Evolutionary conservation across 2,329 filamentous ascomycete species (phyloP), one percentile per base, ranked within the genome.

Genomic region (Fusarium longipes): DNA sequence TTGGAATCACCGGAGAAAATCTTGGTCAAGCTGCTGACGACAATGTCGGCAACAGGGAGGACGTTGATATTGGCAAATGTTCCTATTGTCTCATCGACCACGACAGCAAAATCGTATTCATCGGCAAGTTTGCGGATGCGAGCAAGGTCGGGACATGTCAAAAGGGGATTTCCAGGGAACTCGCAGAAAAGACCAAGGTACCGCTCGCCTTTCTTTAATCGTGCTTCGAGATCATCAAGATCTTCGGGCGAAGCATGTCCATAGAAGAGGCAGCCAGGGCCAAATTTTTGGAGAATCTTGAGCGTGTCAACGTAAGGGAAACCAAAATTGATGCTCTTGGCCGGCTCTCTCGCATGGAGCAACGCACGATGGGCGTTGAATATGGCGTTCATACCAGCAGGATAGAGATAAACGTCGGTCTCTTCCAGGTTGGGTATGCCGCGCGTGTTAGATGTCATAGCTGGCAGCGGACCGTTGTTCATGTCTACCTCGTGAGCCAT

Each of bases 1-100:
- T 99, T 98, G 77, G 93, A 96, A 79, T 97, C 96, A 49, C 96
- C 96, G 56, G 93, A 97, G 81, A 99, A 99, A 53, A 98, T 91
- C 78, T 99, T 99, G 47, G 96, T 98, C 60, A 99, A 83, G 76
- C 93, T 97, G 82, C 93, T 97, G 57, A 97, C 95, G 7, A 98
- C 92, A 17, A 98, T 85, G 78, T 99, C 96, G 61, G 93, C 92
- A 75, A 90, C 91, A 4, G 91, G 93, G 7, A 99, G 85, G 6
- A 99, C 93, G 76, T 98, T 93, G 72, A 97, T 90, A 76, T 99
- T 99, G 75, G 96, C 89, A 76, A 97, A 97, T 57, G 96, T 99
- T 71, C 95, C 95, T 62, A 99, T 93, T 0, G 96, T 98, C 79
- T 99, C 96, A 78, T 99, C 96, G 4, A 99, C 87, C 4, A 98